Evolutionary conservation across 805 yeast species (phyloP), one percentile per base, ranked within the genome.

Genomic region (Naumovozyma baii): DNA sequence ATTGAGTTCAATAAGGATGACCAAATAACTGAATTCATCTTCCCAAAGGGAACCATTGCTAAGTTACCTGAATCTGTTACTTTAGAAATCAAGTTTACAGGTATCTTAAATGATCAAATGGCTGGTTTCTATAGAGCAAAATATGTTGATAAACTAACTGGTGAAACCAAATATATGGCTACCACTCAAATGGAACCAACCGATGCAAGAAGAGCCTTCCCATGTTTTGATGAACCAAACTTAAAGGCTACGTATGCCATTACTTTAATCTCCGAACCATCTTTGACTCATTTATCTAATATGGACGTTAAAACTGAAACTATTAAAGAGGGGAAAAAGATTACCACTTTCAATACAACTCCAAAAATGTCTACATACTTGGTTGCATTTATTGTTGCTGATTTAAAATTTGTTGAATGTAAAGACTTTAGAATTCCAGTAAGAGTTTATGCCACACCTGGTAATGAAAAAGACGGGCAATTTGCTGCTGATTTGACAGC

Each of bases 161-260:
- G 52, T 20, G 51, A 49, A 38, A 44, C 46, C 5, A 54, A 47
- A 39, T 47, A 48, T 30, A 54, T 54, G 59, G 48, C 55, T 20
- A 52, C 60, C 9, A 54, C 62, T 15, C 59, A 57, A 41, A 75
- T 80, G 76, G 86, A 80, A 63, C 78, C 87, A 28, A 78, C 85
- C 26, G 87, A 80, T 62, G 79, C 84, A 54, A 76, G 87, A 50
- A 70, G 81, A 42, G 85, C 87, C 4, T 81, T 81, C 71, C 87
- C 87, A 15, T 78, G 78, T 52, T 76, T 76, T 49, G 87, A 80
- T 58, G 84, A 80, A 61, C 86, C 87, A 7, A 69, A 76, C 35
- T 67, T 76, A 39, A 80, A 81, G 62, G 83, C 86, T 35, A 70
- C 74, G 38, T 80, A 77, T 48, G 74, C 72, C 43, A 70, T 81